Evolutionary conservation across 2,329 filamentous ascomycete species (phyloP).

Genomic region (Sporothrix curviconia): DNA sequence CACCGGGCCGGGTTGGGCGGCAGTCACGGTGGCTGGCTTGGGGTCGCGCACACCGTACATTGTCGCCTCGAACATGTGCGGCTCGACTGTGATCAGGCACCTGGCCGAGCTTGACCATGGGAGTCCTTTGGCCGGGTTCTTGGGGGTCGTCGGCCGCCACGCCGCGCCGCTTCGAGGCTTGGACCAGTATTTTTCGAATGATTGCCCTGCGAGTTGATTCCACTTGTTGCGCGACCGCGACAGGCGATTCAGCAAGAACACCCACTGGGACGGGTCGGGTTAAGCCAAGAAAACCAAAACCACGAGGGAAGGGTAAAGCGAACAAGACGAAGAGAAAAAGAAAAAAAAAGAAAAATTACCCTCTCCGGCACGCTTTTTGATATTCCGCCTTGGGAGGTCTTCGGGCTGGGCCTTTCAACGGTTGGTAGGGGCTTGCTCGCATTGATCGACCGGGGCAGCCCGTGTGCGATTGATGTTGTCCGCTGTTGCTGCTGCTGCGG

Average conservation of each 20-base stretch:
- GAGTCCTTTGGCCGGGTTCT: constrained; percentile 64
- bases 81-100: constrained; percentile 71
- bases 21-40: constrained; percentile 40
- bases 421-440: constrained; percentile 65
- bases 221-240: constrained; percentile 66
- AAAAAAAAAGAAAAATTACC: constrained; percentile 33
- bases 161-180: constrained; percentile 63
- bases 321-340: neutral
- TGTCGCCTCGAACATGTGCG: constrained; percentile 70
- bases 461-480: too few relatives aligned
- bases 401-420: constrained; percentile 60
- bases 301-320: too few relatives aligned
- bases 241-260: constrained; percentile 67
- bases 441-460: constrained; percentile 57
- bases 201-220: constrained; percentile 64
- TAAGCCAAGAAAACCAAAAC: too few relatives aligned
- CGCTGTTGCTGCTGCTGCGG: constrained; percentile 29
- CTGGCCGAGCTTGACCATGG: constrained; percentile 66
- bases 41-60: constrained; percentile 66
- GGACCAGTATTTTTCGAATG: constrained; percentile 71
- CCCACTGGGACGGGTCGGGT: constrained; percentile 48
- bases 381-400: constrained; percentile 57
- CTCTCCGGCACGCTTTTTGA: constrained; percentile 68
- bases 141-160: constrained; percentile 55
- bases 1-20: constrained; percentile 46